phyloP scores from a whole-genome alignment of 202 grass and related monocot species.

The Zizania palustris region DNA sequence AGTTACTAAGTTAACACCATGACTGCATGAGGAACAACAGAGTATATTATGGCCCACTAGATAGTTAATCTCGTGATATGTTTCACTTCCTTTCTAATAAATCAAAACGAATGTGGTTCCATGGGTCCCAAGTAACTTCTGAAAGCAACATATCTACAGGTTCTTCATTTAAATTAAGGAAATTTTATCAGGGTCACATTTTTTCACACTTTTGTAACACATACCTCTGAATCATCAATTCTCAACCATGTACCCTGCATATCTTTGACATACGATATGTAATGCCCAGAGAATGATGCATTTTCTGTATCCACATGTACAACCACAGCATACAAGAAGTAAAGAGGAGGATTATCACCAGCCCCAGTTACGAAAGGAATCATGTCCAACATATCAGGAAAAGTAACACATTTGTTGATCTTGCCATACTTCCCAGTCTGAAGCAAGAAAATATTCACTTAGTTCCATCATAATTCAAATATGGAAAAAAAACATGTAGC shows the following conservation, averaged over 20 bases:
- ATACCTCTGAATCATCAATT: conserved; percentile 98
- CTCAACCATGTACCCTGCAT: conserved; percentile 96
- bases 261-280: conserved; percentile 97
- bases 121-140: conserved; percentile 25
- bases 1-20: conserved; percentile 1
- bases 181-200: conserved; percentile 16
- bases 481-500: background rate
- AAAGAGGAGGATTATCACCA: conserved; percentile 89
- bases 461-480: conserved; percentile 36
- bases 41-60: background rate
- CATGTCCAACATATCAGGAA: conserved; percentile 99
- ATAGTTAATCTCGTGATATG: conserved; percentile 5
- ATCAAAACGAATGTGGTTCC: conserved; percentile 24
- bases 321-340: conserved; percentile 92
- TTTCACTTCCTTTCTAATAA: conserved; percentile 21
- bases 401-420: conserved; percentile 99
- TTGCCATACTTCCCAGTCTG: conserved; percentile 98
- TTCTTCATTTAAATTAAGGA: conserved; percentile 38
- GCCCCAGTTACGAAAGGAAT: conserved; percentile 93
- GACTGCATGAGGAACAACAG: conserved; percentile 20
- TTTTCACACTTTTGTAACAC: conserved; percentile 3
- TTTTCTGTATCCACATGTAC: conserved; percentile 97
- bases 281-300: conserved; percentile 96
- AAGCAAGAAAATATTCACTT: conserved; percentile 40
- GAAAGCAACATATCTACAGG: conserved; percentile 22